A percentile compares a stretch with the other conserved stretches of the same genome.
phyloP scores from a whole-genome alignment of 345 rosid genomes.

The Aquilaria yunnanensis region DNA sequence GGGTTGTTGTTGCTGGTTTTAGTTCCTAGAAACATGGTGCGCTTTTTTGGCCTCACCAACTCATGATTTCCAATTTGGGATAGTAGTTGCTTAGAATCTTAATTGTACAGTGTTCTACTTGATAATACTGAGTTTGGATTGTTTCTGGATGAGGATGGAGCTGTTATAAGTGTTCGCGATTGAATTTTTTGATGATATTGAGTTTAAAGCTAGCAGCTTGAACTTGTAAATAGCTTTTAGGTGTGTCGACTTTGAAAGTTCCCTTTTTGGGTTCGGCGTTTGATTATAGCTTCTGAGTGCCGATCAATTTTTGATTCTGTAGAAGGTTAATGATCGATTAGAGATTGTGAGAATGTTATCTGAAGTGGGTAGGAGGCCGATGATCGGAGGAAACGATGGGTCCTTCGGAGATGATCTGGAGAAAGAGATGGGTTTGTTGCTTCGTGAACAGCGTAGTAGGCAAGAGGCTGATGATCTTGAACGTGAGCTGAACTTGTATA shows the following conservation, averaged over 20 bases:
- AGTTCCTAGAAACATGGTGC: constrained; percentile 15
- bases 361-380: constrained; percentile 56
- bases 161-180: constrained; percentile 9
- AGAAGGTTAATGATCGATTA: constrained; percentile 26
- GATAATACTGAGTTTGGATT: constrained; percentile 5
- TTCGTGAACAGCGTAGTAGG: constrained; percentile 42
- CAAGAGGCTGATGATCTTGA: constrained; percentile 56
- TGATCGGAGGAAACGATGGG: constrained; percentile 58
- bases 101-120: not conserved
- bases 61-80: constrained; percentile 5
- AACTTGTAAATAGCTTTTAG: constrained; percentile 25
- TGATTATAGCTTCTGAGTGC: constrained; percentile 21
- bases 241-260: constrained; percentile 17
- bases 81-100: no score
- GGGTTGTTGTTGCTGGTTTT: not conserved
- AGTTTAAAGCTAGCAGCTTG: constrained; percentile 19
- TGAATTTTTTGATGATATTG: constrained; percentile 14
- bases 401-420: constrained; percentile 74
- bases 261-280: constrained; percentile 16
- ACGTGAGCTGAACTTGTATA: constrained; percentile 51
- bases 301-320: constrained; percentile 11
- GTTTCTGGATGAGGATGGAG: not conserved
- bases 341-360: constrained; percentile 44
- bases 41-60: constrained; percentile 1
- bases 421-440: constrained; percentile 56